These are phyloP conservation scores for Arthroderma sp. DNA, from an alignment of 2,329 filamentous ascomycete genomes.

Conservation along the genomic window DNA sequence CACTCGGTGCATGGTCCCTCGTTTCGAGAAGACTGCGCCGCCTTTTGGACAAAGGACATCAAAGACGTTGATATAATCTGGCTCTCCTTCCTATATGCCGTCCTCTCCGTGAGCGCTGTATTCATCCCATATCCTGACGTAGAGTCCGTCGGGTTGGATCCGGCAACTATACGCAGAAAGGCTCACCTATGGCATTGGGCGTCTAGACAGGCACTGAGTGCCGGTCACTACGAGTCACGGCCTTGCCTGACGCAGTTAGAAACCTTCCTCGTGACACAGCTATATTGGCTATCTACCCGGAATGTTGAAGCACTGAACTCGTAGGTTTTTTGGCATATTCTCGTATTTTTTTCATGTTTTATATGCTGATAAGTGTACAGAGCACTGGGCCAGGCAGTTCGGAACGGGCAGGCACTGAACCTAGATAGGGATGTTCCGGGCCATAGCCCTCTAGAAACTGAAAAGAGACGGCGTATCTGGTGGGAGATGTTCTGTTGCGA, in stretches of 20 bases:
- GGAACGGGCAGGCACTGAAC: conserved; percentile 19
- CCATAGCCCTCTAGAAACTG: conserved; percentile 16
- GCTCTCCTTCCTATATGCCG: conserved; percentile 22
- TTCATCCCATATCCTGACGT: conserved; percentile 18
- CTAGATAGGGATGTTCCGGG: conserved; percentile 17
- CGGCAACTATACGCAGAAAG: conserved; percentile 15
- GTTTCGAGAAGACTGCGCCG: conserved; percentile 19
- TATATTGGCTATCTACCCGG: conserved; percentile 25
- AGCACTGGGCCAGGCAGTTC: conserved; percentile 18
- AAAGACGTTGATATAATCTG: conserved; percentile 23
- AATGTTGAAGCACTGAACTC: conserved; percentile 24
- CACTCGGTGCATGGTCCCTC: conserved; percentile 19
- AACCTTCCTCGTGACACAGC: conserved; percentile 22
- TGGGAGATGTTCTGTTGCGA: conserved; percentile 20
- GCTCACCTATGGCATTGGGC: conserved; percentile 22
- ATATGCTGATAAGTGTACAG: conserved; percentile 8
- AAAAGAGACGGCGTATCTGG: conserved; percentile 19
- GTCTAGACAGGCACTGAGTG: conserved; percentile 21
- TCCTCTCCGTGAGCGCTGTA: conserved; percentile 22
- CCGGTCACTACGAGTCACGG: conserved; percentile 21
- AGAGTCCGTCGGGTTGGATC: conserved; percentile 16
- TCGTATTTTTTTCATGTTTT: neutral
- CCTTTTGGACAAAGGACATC: conserved; percentile 19
- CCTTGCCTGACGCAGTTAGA: conserved; percentile 21
- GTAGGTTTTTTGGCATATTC: conserved; percentile 15